Conservation (phyloP, 306 rosid species). For the Fragaria ananassa region DNA sequence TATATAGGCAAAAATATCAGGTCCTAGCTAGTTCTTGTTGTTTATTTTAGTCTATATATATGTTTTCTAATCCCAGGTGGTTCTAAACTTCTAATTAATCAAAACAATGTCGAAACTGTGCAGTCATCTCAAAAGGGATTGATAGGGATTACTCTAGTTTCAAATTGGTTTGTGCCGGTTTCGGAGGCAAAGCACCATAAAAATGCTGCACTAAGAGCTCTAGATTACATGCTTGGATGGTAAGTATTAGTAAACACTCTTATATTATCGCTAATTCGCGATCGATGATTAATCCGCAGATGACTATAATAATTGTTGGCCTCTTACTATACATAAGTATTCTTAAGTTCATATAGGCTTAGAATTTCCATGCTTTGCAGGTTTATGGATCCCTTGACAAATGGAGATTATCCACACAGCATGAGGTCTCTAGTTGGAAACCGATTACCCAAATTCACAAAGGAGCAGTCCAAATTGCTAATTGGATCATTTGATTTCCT, state of each 20-base stretch:
- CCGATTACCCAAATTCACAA: constrained; percentile 51
- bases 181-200: background rate
- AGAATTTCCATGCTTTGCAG: constrained; percentile 26
- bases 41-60: background rate
- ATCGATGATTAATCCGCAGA: too few species aligned
- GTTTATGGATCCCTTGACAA: constrained; percentile 56
- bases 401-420: constrained; percentile 53
- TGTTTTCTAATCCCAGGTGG: background rate
- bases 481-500: constrained; percentile 58
- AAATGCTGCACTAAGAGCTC: constrained; percentile 19
- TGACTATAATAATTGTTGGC: background rate
- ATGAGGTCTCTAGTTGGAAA: constrained; percentile 40
- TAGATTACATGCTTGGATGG: constrained; percentile 38
- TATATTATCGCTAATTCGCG: too few species aligned
- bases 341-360: background rate
- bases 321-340: background rate
- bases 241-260: background rate
- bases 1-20: constrained; percentile 41
- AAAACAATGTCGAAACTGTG: background rate
- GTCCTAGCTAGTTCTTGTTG: background rate
- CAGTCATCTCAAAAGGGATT: constrained; percentile 24
- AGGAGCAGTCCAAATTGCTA: constrained; percentile 34
- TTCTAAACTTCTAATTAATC: background rate
- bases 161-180: constrained; percentile 23
- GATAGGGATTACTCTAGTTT: constrained; percentile 26